Conservation (phyloP, 805 yeast species). For the Teunomyces gatunensis region DNA sequence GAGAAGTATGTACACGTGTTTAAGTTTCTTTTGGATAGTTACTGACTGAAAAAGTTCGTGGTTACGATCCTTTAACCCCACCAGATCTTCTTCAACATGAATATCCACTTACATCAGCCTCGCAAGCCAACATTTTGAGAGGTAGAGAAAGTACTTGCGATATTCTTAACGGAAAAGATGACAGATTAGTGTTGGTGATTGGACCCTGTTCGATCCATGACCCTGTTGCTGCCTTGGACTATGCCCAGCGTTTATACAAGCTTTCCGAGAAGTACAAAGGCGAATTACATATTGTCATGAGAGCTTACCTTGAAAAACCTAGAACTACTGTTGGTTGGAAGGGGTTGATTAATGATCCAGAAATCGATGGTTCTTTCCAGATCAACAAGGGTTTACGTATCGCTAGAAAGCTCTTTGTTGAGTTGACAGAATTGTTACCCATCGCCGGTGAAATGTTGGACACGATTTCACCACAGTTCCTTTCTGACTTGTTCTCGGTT, state of each 20-base stretch:
- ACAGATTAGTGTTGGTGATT: constrained; percentile 81
- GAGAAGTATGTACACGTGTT: constrained; percentile 41
- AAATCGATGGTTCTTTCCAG: constrained; percentile 86
- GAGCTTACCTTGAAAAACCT: constrained; percentile 97
- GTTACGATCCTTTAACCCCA: constrained; percentile 94
- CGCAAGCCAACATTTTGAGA: constrained; percentile 60
- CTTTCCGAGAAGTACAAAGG: constrained; percentile 61
- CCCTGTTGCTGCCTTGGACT: constrained; percentile 87
- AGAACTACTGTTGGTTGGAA: constrained; percentile 99
- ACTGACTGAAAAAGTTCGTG: constrained; percentile 42
- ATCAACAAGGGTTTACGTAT: constrained; percentile 93
- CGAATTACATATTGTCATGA: constrained; percentile 86
- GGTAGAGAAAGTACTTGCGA: constrained; percentile 77
- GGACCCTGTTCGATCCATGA: constrained; percentile 99
- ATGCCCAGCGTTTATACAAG: constrained; percentile 63
- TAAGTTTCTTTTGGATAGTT: constrained; percentile 9
- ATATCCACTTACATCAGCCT: constrained; percentile 60
- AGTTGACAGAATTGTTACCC: constrained; percentile 80
- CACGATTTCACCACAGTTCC: constrained; percentile 94
- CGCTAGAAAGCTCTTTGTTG: constrained; percentile 80
- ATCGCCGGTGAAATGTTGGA: constrained; percentile 98
- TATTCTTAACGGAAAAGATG: constrained; percentile 78
- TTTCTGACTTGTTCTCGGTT: constrained; percentile 87
- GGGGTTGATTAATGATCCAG: constrained; percentile 96
- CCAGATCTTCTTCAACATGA: constrained; percentile 92